Conservation (phyloP, 768 basidiomycete genomes). For the Collybiopsis confluens region DNA sequence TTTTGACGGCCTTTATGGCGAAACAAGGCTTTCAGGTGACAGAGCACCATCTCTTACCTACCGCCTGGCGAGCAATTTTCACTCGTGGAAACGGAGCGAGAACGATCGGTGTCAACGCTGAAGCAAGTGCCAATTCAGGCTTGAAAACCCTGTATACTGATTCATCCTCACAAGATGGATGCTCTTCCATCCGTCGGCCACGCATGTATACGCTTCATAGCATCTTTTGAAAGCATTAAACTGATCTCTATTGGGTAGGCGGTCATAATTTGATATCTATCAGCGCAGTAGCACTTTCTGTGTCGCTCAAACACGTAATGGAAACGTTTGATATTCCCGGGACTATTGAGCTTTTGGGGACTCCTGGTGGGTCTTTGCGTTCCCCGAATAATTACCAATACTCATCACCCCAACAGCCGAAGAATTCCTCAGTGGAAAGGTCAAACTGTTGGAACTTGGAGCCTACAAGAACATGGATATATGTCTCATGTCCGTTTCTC, state of each 20-base stretch:
- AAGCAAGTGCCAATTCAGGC: constrained; percentile 28
- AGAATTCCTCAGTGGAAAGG: constrained; percentile 75
- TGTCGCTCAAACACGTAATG: constrained; percentile 56
- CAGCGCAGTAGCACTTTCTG: constrained; percentile 65
- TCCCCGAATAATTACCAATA: no score
- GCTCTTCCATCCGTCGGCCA: constrained; percentile 35
- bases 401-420: constrained; percentile 44
- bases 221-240: no score
- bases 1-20: constrained; percentile 61
- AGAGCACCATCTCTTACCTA: constrained; percentile 59
- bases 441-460: constrained; percentile 61
- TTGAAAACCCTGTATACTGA: neutral
- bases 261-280: constrained; percentile 85
- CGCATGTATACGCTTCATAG: no score
- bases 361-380: constrained; percentile 33
- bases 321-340: constrained; percentile 60
- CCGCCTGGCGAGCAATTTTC: constrained; percentile 74
- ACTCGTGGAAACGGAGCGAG: constrained; percentile 61
- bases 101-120: constrained; percentile 76
- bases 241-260: no score
- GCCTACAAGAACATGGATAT: constrained; percentile 75
- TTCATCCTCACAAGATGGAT: constrained; percentile 45
- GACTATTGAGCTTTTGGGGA: constrained; percentile 71
- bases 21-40: constrained; percentile 63
- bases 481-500: constrained; percentile 61